phyloP scores from a whole-genome alignment of 768 basidiomycete species.

The Trametes elegans region DNA sequence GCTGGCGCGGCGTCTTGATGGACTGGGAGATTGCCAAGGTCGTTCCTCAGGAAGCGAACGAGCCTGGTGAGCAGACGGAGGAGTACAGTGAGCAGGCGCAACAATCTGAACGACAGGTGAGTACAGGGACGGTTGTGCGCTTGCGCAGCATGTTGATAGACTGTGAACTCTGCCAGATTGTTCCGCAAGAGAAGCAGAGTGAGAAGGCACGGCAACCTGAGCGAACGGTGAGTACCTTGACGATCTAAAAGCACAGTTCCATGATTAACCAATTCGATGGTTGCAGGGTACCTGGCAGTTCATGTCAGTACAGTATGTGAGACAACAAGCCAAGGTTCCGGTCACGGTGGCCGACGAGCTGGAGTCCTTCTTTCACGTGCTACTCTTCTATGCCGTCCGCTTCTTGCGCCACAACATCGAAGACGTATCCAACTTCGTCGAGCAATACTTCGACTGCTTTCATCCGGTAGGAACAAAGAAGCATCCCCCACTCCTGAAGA shows the following conservation, averaged over 20 bases:
- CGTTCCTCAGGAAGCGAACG: no score
- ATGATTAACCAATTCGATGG: background rate
- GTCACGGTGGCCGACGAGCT: background rate
- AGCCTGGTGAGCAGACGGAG: no score
- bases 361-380: background rate
- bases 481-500: no score
- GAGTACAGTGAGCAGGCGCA: no score
- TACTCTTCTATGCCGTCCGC: background rate
- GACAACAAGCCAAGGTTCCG: background rate
- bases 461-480: no score
- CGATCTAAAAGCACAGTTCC: no score
- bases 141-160: slow-evolving; percentile 1
- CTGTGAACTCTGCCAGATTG: background rate
- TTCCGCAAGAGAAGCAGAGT: background rate
- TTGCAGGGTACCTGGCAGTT: slow-evolving; percentile 3
- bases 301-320: background rate
- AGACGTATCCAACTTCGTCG: background rate
- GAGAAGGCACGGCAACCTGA: background rate
- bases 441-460: background rate
- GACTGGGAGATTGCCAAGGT: no score
- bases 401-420: background rate
- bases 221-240: slow-evolving; percentile 1
- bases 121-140: background rate
- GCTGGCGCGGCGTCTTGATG: no score
- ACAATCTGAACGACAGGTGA: no score